Evolutionary conservation across 169 alveolate genomes (phyloP).

Genomic region (Plasmodium vivax): DNA sequence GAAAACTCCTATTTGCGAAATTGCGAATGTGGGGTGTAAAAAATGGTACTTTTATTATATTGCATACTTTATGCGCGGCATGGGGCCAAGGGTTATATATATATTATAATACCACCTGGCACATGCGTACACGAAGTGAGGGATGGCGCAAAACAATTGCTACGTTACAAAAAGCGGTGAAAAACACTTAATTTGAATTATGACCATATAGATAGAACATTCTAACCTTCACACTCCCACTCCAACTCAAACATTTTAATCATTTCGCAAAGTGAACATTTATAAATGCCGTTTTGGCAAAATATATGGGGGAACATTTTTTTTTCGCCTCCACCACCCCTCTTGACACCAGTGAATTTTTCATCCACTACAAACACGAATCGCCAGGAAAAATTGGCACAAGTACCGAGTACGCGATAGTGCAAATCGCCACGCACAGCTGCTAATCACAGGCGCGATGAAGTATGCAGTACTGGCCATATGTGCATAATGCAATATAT

Average conservation of each 20-base stretch:
- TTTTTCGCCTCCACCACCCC: background rate
- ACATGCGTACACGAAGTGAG: no score
- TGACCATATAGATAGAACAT: background rate
- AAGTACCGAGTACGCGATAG: background rate
- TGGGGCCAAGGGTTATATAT: background rate
- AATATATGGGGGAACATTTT: background rate
- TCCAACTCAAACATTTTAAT: background rate
- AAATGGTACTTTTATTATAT: background rate
- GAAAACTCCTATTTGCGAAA: background rate
- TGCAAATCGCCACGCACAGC: background rate
- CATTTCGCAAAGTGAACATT: background rate
- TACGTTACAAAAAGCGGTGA: background rate
- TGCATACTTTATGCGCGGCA: background rate
- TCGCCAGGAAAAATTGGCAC: background rate
- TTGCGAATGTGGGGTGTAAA: background rate
- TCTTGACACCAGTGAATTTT: conserved; percentile 20
- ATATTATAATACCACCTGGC: background rate
- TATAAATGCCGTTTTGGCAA: background rate
- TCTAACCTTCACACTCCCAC: background rate
- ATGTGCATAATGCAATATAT: background rate
- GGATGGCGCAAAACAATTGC: background rate
- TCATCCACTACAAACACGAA: background rate
- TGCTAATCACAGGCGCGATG: background rate
- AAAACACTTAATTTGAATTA: background rate
- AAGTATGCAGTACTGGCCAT: background rate